Conservation (phyloP, 129 eudicot species). For the Tanacetum coccineum region DNA sequence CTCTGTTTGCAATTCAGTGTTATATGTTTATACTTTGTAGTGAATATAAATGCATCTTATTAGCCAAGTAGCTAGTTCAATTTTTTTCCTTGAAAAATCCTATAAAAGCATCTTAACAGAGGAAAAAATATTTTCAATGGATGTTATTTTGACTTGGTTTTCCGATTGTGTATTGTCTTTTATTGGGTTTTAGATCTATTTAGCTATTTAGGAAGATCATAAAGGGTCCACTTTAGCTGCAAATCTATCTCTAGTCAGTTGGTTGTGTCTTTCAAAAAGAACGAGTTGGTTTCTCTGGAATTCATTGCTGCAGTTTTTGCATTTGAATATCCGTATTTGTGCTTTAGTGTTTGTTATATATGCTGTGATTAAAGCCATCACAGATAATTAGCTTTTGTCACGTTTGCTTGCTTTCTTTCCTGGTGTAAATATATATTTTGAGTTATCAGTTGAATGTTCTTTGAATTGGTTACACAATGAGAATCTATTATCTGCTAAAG, state of each 20-base stretch:
- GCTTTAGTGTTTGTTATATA: too few species aligned
- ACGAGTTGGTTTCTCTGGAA: background rate
- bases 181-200: conserved; percentile 8
- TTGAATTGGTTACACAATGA: background rate
- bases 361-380: too few species aligned
- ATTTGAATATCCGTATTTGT: too few species aligned
- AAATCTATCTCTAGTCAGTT: conserved; percentile 1
- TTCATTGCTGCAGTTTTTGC: too few species aligned
- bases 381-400: background rate
- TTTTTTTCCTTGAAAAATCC: background rate
- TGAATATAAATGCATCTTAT: background rate
- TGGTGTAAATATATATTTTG: background rate
- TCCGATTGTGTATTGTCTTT: background rate
- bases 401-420: conserved; percentile 9
- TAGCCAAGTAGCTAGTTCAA: background rate
- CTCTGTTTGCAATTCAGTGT: background rate
- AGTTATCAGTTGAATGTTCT: background rate
- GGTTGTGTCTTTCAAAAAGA: conserved; percentile 7
- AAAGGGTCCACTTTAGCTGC: background rate
- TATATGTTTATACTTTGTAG: conserved; percentile 1
- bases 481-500: conserved; percentile 18
- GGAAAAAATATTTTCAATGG: background rate
- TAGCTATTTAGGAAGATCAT: background rate
- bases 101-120: background rate
- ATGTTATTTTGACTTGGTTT: conserved; percentile 9